phyloP scores from a whole-genome alignment of 1,139 yeast genomes.

The Lodderomyces theae region DNA sequence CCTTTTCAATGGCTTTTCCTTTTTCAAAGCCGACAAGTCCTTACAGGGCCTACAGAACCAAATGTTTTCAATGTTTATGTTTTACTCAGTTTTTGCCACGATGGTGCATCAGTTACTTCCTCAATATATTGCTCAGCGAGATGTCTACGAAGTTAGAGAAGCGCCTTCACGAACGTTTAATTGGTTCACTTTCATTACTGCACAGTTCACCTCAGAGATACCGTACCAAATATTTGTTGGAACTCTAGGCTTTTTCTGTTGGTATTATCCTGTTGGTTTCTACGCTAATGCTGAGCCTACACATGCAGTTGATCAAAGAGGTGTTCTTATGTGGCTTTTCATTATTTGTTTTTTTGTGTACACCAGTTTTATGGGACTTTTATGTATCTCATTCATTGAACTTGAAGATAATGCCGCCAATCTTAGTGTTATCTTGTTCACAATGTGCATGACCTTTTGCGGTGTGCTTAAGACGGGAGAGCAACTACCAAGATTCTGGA shows the following conservation, averaged over 20 bases:
- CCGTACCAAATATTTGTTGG: conserved; percentile 76
- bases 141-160: conserved; percentile 36
- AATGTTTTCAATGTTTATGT: conserved; percentile 57
- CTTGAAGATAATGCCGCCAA: conserved; percentile 42
- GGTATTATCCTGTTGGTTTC: conserved; percentile 82
- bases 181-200: conserved; percentile 42
- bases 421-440: conserved; percentile 24
- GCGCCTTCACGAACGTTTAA: conserved; percentile 32
- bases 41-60: conserved; percentile 47
- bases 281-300: conserved; percentile 50
- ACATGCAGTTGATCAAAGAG: conserved; percentile 28
- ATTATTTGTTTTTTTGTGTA: conserved; percentile 37
- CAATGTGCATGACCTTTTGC: conserved; percentile 33
- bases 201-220: conserved; percentile 69
- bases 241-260: conserved; percentile 64
- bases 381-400: conserved; percentile 38
- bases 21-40: conserved; percentile 31
- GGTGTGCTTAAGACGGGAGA: conserved; percentile 29
- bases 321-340: conserved; percentile 46
- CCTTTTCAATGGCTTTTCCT: conserved; percentile 46
- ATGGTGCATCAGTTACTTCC: conserved; percentile 53
- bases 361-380: conserved; percentile 37
- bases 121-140: conserved; percentile 31
- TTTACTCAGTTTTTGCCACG: conserved; percentile 43
- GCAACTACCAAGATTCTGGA: conserved; percentile 35